phyloP scores from a whole-genome alignment of 345 rosid genomes.

The Isatis tinctoria region DNA sequence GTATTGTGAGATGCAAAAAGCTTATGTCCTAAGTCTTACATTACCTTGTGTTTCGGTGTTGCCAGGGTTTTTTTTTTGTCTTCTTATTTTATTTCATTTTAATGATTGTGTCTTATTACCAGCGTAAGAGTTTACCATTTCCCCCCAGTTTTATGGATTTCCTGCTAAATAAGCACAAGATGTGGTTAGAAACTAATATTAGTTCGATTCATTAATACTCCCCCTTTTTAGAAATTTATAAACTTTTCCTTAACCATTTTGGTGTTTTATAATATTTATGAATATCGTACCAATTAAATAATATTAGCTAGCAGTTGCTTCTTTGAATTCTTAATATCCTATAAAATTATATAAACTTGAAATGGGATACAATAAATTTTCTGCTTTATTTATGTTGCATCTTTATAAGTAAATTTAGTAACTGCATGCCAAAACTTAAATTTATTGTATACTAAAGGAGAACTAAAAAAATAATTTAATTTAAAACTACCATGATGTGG shows the following conservation, averaged over 20 bases:
- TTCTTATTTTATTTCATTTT: background rate
- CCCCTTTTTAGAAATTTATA: too few species aligned
- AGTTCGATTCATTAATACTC: background rate
- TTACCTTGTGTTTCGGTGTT: conserved; percentile 23
- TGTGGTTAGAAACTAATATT: background rate
- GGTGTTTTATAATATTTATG: background rate
- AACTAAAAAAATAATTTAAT: background rate
- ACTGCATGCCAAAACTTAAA: background rate
- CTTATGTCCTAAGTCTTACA: conserved; percentile 35
- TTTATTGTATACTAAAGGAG: background rate
- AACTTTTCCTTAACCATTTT: background rate
- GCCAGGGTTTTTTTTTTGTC: conserved; percentile 11
- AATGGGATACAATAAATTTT: background rate
- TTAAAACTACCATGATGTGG: background rate
- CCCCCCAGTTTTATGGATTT: background rate
- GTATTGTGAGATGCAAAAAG: conserved; percentile 33
- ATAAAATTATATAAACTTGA: background rate
- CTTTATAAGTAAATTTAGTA: background rate
- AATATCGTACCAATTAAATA: background rate
- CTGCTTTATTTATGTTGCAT: background rate
- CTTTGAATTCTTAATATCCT: background rate
- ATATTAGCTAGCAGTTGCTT: background rate
- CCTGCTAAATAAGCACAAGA: background rate
- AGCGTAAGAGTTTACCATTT: background rate
- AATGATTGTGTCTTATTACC: background rate